phyloP scores from a whole-genome alignment of 371 early-diverging fungal genomes.

The Mucor piriformis region DNA sequence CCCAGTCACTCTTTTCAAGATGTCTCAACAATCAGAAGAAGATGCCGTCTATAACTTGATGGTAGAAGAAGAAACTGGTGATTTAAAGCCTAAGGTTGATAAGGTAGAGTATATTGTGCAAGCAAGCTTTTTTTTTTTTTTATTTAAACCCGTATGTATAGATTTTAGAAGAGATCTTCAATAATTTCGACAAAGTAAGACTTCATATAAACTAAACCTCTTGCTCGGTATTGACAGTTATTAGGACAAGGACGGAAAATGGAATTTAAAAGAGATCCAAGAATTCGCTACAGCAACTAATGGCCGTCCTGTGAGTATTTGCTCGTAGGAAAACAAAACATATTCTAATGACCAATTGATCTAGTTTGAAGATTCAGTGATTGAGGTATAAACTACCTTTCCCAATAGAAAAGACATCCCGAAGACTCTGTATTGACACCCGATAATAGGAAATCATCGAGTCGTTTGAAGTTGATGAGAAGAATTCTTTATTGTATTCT shows the following conservation, averaged over 20 bases:
- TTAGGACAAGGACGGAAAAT: conserved; percentile 63
- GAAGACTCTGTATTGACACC: too few relatives aligned
- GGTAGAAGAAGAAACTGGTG: conserved; percentile 25
- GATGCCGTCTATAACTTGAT: conserved; percentile 18
- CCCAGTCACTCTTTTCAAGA: too few relatives aligned
- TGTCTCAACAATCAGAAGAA: conserved; percentile 19
- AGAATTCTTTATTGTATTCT: conserved; percentile 57
- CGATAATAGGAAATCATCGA: conserved; percentile 53
- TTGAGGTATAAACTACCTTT: conserved; percentile 23
- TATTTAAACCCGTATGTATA: too few relatives aligned
- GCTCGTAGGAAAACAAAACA: neutral
- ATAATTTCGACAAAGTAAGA: conserved; percentile 63
- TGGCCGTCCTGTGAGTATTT: conserved; percentile 60
- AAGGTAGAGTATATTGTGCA: conserved; percentile 5
- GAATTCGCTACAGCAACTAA: conserved; percentile 75
- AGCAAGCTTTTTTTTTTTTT: too few relatives aligned
- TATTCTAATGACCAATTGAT: too few relatives aligned
- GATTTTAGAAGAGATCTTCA: conserved; percentile 60
- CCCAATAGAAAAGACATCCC: too few relatives aligned
- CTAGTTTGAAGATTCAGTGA: conserved; percentile 71
- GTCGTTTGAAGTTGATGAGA: conserved; percentile 59
- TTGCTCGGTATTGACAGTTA: neutral
- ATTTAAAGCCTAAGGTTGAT: conserved; percentile 29
- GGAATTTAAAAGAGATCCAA: conserved; percentile 65
- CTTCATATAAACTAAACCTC: too few relatives aligned